Evolutionary conservation across 83 land plant genomes (phyloP).

Genomic region (Picea mariana): DNA sequence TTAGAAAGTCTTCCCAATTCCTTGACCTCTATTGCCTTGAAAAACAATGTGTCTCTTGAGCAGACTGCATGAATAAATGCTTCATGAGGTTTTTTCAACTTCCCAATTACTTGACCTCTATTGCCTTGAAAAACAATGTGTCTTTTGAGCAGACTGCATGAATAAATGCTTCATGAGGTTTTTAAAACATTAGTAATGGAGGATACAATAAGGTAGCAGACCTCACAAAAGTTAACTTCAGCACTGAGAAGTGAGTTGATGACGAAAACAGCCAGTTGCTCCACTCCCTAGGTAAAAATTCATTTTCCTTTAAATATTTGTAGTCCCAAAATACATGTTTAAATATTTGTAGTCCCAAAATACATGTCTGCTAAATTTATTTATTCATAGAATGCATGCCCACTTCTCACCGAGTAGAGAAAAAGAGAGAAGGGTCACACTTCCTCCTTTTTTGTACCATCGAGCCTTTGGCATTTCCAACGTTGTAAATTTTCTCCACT

Average conservation of each 20-base stretch:
- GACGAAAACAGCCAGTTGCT: conserved; percentile 34
- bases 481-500: too few relatives aligned
- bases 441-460: too few relatives aligned
- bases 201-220: conserved; percentile 48
- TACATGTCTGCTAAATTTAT: too few relatives aligned
- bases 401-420: too few relatives aligned
- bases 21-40: conserved; percentile 57
- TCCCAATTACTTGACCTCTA: too few relatives aligned
- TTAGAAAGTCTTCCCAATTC: conserved; percentile 80
- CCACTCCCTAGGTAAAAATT: conserved; percentile 39
- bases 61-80: conserved; percentile 62
- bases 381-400: too few relatives aligned
- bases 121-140: too few relatives aligned
- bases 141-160: too few relatives aligned
- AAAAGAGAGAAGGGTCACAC: too few relatives aligned
- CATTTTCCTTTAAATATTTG: conserved; percentile 47
- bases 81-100: conserved; percentile 41
- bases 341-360: too few relatives aligned
- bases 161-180: too few relatives aligned
- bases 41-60: conserved; percentile 51
- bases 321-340: conserved; percentile 27
- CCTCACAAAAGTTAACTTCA: conserved; percentile 30
- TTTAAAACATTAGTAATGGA: conserved; percentile 59
- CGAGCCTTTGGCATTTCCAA: too few relatives aligned
- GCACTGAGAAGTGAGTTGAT: conserved; percentile 20